Base-by-base conservation (phyloP, 345 rosid species). In the Camelina laxa region DNA sequence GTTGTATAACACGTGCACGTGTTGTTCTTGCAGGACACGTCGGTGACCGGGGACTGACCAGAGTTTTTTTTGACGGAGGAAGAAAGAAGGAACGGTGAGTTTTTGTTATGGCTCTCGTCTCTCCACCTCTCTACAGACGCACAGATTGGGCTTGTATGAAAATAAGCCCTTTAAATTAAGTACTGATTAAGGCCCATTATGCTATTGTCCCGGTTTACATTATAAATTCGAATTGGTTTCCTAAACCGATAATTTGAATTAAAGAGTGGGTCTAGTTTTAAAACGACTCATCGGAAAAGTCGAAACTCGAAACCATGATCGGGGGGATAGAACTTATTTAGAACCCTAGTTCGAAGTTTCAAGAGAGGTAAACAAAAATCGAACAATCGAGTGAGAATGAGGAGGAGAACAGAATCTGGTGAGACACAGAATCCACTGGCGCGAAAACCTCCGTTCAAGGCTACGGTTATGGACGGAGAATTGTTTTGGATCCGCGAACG, bases 131-230 rank as follows among this genome's bases (percentile, higher is more conserved):
- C 36, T 33, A 2, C 51, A 6, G 19, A 27, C 13, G 19, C 16
- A 42, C 0, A 10, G 0, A 61, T 62, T 65, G 56, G 79, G 79
- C 39, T 13, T 9, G 0, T 9, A 16, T 16, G 36, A 4, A 9
- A 16, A 9, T 16, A 33, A 14, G 24, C 20, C 21, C 19, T 17
- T 0, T 9, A 31, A 20, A 39, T 22, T 36, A 4, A 11, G 0
- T 61, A 22, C 47, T n/a, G n/a, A n/a, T n/a, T n/a, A n/a, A 57
- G 68, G 79, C 74, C 74, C 48, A 68, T 59, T 67, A 20, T 1
- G 17, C 14, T 58, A 19, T 58, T 3, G 10, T 72, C 7, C 9
- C 10, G 22, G 78, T 33, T 44, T 35, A 19, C 42, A 12, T 44
- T 62, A 62, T 62, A 62, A 42, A 22, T 9, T 22, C 9, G 36